These are phyloP conservation scores for Aspergillus sp. DNA, from an alignment of 2,329 filamentous ascomycete species.

Conservation along the genomic window DNA sequence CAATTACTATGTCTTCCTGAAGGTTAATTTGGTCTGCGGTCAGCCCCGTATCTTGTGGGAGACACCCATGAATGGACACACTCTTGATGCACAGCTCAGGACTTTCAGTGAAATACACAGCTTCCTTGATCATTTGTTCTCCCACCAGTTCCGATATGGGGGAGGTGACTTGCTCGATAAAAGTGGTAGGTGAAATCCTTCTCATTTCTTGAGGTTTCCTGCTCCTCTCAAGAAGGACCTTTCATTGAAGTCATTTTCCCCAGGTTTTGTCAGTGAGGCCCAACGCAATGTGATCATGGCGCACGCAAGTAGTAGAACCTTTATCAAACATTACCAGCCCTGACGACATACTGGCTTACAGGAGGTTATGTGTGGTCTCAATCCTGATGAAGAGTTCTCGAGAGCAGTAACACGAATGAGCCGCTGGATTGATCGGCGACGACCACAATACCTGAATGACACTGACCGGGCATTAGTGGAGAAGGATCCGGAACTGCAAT, in stretches of 20 bases:
- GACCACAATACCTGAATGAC: slow-evolving; percentile 12
- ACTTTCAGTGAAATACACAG: slow-evolving; percentile 14
- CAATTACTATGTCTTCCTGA: slow-evolving; percentile 18
- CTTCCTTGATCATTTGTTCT: too few species aligned
- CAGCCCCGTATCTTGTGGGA: slow-evolving; percentile 11
- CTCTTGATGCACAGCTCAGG: slow-evolving; percentile 8
- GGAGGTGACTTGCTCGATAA: too few species aligned
- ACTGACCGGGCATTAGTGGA: slow-evolving; percentile 9
- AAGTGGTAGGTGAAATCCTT: too few species aligned
- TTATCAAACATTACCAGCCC: slow-evolving; percentile 17
- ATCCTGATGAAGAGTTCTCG: slow-evolving; percentile 10
- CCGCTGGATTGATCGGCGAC: slow-evolving; percentile 11
- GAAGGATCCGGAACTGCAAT: slow-evolving; percentile 10
- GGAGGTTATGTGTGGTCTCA: slow-evolving; percentile 13
- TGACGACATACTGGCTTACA: slow-evolving; percentile 10
- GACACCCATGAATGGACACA: slow-evolving; percentile 8
- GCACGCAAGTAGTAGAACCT: slow-evolving; percentile 14
- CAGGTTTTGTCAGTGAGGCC: too few species aligned
- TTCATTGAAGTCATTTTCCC: too few species aligned
- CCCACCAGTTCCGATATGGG: too few species aligned
- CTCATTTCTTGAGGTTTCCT: too few species aligned
- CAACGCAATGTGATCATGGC: too few species aligned
- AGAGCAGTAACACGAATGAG: slow-evolving; percentile 11
- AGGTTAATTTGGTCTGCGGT: slow-evolving; percentile 8
- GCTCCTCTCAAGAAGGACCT: too few species aligned